Evolutionary conservation across 73 alveolate species (phyloP).

Genomic region (Symbiodinium natans): DNA sequence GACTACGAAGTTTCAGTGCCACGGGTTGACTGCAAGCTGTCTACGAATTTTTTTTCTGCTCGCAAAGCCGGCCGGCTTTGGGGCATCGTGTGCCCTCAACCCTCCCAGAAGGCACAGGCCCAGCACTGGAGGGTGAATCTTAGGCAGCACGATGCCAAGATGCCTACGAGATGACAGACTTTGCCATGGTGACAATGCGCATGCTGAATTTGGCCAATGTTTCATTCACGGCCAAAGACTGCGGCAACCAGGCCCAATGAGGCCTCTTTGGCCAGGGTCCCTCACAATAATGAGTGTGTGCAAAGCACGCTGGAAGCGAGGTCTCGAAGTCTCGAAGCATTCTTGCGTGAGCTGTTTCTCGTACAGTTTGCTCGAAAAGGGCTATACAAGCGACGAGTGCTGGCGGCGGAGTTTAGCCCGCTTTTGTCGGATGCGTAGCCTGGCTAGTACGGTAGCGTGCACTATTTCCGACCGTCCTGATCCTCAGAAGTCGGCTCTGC

Average conservation of each 20-base stretch:
- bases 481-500: neutral
- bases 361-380: conserved; percentile 19
- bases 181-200: conserved; percentile 11
- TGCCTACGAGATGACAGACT: conserved; percentile 11
- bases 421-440: neutral
- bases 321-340: conserved; percentile 12
- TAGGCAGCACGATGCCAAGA: neutral
- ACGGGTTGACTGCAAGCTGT: neutral
- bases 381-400: neutral
- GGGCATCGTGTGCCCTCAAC: neutral
- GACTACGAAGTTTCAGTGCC: neutral
- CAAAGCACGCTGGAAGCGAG: conserved; percentile 19
- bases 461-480: neutral
- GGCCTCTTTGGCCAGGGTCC: neutral
- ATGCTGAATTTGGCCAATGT: neutral
- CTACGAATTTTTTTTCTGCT: neutral
- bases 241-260: neutral
- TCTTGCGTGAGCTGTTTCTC: conserved; percentile 25
- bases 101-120: conserved; percentile 10
- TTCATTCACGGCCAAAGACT: neutral
- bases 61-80: neutral
- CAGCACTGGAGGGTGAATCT: conserved; percentile 12
- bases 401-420: neutral
- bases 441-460: neutral
- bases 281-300: conserved; percentile 5